Conservation (phyloP, 371 early-diverging fungal species). For the Polyrhizophydium stewartii region DNA sequence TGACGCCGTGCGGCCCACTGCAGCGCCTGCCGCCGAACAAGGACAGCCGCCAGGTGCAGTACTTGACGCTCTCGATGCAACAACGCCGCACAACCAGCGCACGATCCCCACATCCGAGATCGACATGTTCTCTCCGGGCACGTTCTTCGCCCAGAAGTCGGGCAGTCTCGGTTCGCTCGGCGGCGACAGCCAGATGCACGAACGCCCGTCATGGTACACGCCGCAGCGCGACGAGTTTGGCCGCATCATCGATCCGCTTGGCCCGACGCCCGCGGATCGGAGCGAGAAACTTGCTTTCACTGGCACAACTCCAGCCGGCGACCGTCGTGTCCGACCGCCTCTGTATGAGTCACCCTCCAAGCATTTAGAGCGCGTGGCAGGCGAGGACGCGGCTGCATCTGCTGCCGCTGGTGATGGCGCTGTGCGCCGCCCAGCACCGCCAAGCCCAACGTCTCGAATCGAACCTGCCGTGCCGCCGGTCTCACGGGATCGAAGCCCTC, state of each 20-base stretch:
- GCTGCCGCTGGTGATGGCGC: too few relatives aligned
- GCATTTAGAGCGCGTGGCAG: not conserved
- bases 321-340: not conserved
- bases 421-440: too few relatives aligned
- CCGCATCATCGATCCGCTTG: not conserved
- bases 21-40: too few relatives aligned
- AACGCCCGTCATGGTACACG: slow-evolving; percentile 3
- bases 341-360: slow-evolving; percentile 1
- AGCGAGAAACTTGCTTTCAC: not conserved
- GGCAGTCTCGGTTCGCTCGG: slow-evolving; percentile 4
- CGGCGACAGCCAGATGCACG: not conserved
- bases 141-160: slow-evolving; percentile 4
- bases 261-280: not conserved
- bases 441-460: too few relatives aligned
- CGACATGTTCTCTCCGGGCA: not conserved
- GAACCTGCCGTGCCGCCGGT: too few relatives aligned
- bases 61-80: not conserved
- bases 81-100: not conserved
- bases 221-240: not conserved
- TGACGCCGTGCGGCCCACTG: too few relatives aligned
- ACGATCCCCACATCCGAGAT: not conserved
- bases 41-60: too few relatives aligned
- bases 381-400: not conserved
- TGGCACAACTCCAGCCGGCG: not conserved
- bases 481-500: too few relatives aligned